Evolutionary conservation across 805 yeast species (phyloP).

Genomic region (Yarrowia hollandica): DNA sequence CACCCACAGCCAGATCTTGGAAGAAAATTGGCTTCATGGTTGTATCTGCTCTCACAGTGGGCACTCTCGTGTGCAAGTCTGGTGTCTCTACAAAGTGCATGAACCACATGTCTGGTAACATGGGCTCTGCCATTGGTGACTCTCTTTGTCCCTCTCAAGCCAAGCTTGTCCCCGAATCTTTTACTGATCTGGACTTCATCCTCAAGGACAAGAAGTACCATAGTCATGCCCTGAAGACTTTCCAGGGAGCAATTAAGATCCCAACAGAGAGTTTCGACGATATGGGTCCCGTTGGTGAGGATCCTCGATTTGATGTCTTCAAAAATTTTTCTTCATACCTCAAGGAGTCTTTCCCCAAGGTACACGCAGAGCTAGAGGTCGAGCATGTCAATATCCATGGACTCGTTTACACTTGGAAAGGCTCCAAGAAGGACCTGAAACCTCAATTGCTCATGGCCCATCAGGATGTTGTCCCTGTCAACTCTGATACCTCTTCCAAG

Average conservation of each 20-base stretch:
- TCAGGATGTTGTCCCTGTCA: conserved; percentile 80
- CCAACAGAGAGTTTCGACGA: conserved; percentile 67
- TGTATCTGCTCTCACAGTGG: conserved; percentile 6
- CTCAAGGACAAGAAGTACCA: conserved; percentile 10
- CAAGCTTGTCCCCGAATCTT: not conserved
- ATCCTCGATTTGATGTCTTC: conserved; percentile 52
- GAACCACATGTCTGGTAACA: not conserved
- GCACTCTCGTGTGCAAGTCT: conserved; percentile 4
- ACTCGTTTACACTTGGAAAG: conserved; percentile 62
- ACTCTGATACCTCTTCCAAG: conserved; percentile 50
- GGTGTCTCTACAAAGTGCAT: conserved; percentile 1
- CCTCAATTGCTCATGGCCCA: conserved; percentile 75
- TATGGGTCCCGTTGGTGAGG: conserved; percentile 51
- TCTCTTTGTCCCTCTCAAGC: conserved; percentile 12
- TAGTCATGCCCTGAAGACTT: conserved; percentile 1
- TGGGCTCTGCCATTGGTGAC: not conserved
- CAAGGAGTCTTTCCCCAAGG: conserved; percentile 54
- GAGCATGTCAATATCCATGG: conserved; percentile 63
- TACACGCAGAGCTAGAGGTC: conserved; percentile 51
- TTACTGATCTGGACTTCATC: conserved; percentile 9
- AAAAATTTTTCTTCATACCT: conserved; percentile 55
- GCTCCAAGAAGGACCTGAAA: conserved; percentile 51
- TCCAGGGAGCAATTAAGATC: conserved; percentile 56
- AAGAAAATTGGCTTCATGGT: conserved; percentile 8
- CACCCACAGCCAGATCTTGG: conserved; percentile 7